Conservation (phyloP, 108 stramenopile species). For the Nannochloropsis oceanica region DNA sequence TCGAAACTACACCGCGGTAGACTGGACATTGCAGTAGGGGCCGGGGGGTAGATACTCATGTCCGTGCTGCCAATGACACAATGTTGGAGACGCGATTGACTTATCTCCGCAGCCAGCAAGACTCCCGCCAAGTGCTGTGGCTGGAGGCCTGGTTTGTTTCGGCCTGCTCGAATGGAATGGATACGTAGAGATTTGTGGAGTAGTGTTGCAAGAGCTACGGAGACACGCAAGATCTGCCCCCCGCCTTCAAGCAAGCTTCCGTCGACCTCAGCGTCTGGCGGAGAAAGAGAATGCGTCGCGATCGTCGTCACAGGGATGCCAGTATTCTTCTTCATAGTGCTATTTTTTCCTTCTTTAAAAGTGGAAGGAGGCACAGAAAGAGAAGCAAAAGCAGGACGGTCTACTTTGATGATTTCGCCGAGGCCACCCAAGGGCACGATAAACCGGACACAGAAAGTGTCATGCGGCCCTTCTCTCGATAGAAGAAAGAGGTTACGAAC, state of each 20-base stretch:
- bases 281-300: not conserved
- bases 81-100: not conserved
- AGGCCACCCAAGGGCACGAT: not conserved
- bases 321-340: no score
- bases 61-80: not conserved
- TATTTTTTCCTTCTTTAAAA: no score
- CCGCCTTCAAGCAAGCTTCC: not conserved
- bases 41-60: not conserved
- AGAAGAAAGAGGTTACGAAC: not conserved
- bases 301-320: not conserved
- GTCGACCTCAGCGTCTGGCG: not conserved
- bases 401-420: not conserved
- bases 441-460: not conserved
- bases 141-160: not conserved
- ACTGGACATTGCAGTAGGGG: not conserved
- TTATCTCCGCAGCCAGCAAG: not conserved
- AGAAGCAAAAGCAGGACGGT: not conserved
- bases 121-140: not conserved
- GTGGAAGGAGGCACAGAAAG: no score
- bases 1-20: not conserved
- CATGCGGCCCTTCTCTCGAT: not conserved
- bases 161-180: not conserved
- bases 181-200: not conserved
- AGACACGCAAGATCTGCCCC: not conserved
- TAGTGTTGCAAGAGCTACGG: not conserved